Evolutionary conservation across 192 early-diverging fungal genomes (phyloP), one percentile per base, ranked within the genome.

Genomic region (Gorgonomyces haynaldii): DNA sequence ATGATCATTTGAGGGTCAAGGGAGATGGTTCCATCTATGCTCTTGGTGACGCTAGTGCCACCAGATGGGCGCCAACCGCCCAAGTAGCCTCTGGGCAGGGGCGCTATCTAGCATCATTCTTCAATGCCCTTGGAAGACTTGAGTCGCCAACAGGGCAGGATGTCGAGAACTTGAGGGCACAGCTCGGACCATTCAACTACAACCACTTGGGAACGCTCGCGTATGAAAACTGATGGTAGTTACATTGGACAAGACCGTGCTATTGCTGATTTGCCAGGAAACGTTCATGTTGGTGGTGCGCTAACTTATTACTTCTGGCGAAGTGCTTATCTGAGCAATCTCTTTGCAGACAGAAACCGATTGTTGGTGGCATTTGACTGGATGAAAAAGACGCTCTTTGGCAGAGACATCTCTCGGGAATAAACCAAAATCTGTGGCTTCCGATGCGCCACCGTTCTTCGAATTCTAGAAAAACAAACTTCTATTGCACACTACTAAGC

Each of bases 221-320:
- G 49, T 67, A 62, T 22, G 58, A 41, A n/a, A 3, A 9, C 19
- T 24, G 19, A 19, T 23, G 12, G 3, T 31, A 60, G 62, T 12
- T 93, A 96, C 59, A 84, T 96, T 68, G 88, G 90, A 7, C 75
- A 76, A n/a, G 92, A 96, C 52, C 81, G 83, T 65, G 92, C 90
- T 28, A 91, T 96, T 65, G 90, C 90, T 2, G 90, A 96, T 47
- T 56, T 96, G n/a, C 91, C 88, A 12, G 56, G 52, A 10, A 56
- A 56, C 28, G 50, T 76, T 19, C 70, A 70, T 23, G 31, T 70
- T 22, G 60, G 63, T 10, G 74, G 74, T 25, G 48, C 51, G 12
- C 21, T 69, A 38, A 76, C 74, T 4, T 70, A 52, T 60, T 65
- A 44, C 25, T 74, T 74, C 50, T 76, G 74, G 74, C 10, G 67